phyloP scores from a whole-genome alignment of 2,329 filamentous ascomycete species.

The Colletotrichum navitas region DNA sequence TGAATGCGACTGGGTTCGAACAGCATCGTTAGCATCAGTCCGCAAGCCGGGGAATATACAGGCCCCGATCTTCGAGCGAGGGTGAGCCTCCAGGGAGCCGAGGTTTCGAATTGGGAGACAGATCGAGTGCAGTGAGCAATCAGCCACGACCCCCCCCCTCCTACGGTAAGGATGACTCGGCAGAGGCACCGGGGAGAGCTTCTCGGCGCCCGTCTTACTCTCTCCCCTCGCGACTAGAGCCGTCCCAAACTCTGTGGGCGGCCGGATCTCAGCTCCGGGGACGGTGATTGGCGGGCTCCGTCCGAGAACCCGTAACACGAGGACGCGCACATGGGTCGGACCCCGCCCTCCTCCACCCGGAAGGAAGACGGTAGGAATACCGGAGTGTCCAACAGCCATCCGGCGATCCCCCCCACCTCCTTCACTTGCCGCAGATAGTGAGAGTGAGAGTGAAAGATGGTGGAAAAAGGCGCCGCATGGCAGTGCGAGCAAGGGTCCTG shows the following conservation, averaged over 20 bases:
- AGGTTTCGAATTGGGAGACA: no score
- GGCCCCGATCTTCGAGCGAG: neutral
- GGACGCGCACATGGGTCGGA: slow-evolving; percentile 1
- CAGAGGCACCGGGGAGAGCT: neutral
- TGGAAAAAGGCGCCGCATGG: neutral
- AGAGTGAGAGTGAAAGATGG: neutral
- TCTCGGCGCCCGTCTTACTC: no score
- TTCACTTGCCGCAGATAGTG: neutral
- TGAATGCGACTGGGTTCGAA: neutral
- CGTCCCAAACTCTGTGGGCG: neutral
- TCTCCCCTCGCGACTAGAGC: neutral
- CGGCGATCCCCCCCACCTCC: neutral
- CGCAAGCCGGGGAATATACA: neutral
- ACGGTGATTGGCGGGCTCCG: neutral
- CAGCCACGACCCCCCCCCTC: neutral
- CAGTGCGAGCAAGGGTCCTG: slow-evolving; percentile 31
- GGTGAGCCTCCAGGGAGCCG: neutral
- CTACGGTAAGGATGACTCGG: neutral
- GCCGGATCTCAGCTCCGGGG: neutral
- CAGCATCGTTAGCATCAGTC: neutral
- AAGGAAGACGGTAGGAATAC: slow-evolving; percentile 14
- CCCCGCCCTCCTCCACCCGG: neutral
- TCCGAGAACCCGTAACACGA: slow-evolving; percentile 18
- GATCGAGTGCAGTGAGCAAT: neutral
- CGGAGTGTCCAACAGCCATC: slow-evolving; percentile 5